phyloP scores from a whole-genome alignment of 768 basidiomycete species.

The Lactarius tabidus region DNA sequence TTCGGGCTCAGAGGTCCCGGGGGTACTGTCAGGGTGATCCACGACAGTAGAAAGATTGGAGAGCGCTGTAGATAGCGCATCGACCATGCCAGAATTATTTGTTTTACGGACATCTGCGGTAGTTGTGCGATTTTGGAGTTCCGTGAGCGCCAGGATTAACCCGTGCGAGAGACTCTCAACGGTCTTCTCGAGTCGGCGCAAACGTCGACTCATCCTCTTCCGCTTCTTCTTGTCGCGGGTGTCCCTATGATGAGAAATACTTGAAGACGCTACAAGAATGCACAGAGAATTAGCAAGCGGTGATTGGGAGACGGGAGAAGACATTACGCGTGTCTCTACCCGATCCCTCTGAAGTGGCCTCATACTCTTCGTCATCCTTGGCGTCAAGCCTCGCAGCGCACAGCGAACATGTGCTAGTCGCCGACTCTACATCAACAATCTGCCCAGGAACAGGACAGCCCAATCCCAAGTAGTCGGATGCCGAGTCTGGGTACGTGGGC shows the following conservation, averaged over 20 bases:
- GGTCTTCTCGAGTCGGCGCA: constrained; percentile 12
- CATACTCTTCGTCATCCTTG: neutral
- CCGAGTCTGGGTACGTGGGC: no score
- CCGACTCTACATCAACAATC: neutral
- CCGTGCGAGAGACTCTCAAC: constrained; percentile 11
- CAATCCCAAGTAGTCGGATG: no score
- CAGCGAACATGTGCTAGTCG: neutral
- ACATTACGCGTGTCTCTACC: neutral
- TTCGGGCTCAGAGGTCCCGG: neutral
- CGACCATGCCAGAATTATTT: neutral
- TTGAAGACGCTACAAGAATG: neutral
- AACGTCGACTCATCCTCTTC: neutral
- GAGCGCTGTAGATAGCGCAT: neutral
- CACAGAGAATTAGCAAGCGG: neutral
- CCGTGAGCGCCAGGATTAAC: constrained; percentile 3
- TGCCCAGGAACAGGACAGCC: neutral
- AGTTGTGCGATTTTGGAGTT: neutral
- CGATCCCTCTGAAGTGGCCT: neutral
- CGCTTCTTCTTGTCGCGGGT: neutral
- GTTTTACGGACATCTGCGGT: neutral
- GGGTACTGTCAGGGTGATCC: neutral
- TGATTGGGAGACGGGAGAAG: neutral
- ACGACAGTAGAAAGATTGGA: neutral
- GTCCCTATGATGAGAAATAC: neutral
- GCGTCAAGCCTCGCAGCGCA: constrained; percentile 1